Evolutionary conservation across 2,329 filamentous ascomycete genomes (phyloP).

Genomic region (Pyrenophora tritici-repentis): DNA sequence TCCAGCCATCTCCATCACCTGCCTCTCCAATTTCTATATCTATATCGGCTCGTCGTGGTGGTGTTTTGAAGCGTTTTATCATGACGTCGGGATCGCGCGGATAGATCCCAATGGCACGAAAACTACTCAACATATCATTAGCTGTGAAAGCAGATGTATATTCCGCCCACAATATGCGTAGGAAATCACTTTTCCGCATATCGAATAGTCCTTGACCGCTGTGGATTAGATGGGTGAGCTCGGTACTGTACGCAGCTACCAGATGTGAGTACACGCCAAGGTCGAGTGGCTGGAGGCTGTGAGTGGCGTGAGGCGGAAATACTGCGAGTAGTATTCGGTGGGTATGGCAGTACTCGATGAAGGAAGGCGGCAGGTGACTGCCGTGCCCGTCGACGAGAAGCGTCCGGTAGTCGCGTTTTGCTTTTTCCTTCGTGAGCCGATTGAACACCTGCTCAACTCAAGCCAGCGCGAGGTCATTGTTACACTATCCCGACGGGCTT

Average conservation of each 20-base stretch:
- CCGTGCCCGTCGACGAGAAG: no score
- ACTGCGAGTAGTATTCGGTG: no score
- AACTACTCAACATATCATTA: neutral
- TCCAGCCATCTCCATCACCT: neutral
- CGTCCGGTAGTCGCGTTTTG: no score
- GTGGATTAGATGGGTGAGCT: neutral
- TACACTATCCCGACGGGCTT: no score
- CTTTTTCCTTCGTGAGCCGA: no score
- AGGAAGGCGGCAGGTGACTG: no score
- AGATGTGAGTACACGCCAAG: no score
- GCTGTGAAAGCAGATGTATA: neutral
- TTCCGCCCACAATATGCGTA: neutral
- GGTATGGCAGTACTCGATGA: no score
- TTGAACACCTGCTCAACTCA: no score
- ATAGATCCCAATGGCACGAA: neutral
- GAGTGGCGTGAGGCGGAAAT: no score
- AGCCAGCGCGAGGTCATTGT: no score
- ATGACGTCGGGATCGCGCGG: neutral
- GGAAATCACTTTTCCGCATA: neutral
- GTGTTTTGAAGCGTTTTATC: neutral
- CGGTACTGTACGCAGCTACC: neutral
- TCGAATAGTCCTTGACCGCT: neutral
- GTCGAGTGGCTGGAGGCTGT: no score
- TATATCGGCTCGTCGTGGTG: neutral
- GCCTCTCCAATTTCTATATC: neutral